Percentiles rank a stretch among this genome's conserved stretches.
These are phyloP conservation scores for Andrographis paniculata DNA, from an alignment of 305 asterid species.

Conservation along the genomic window DNA sequence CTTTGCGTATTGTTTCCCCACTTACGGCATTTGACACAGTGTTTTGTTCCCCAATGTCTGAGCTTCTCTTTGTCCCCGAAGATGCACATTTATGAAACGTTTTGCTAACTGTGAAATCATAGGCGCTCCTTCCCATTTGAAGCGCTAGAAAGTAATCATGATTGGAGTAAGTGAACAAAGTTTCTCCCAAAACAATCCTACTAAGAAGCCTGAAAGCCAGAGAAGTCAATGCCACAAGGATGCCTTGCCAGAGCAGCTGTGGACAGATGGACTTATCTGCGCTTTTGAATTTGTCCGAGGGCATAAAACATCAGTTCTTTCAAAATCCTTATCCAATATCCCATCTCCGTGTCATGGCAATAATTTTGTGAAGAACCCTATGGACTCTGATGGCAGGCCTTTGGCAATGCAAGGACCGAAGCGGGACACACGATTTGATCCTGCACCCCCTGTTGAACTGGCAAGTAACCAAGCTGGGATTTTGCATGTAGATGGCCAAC, in stretches of 20 bases:
- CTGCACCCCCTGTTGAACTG: slow-evolving; percentile 35
- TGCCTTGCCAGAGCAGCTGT: slow-evolving; percentile 51
- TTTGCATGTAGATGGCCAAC: slow-evolving; percentile 27
- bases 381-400: slow-evolving; percentile 22
- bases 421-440: slow-evolving; percentile 24
- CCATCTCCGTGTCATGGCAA: slow-evolving; percentile 27
- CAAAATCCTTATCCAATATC: slow-evolving; percentile 31
- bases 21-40: no score
- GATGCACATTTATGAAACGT: background rate
- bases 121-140: slow-evolving; percentile 13
- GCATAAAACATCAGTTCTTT: slow-evolving; percentile 27
- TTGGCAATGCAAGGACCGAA: slow-evolving; percentile 21
- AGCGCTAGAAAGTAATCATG: slow-evolving; percentile 25
- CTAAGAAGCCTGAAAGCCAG: slow-evolving; percentile 36
- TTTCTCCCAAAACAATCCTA: slow-evolving; percentile 27
- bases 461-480: slow-evolving; percentile 25
- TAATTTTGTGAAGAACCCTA: slow-evolving; percentile 21
- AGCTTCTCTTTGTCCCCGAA: no score
- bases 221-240: slow-evolving; percentile 44
- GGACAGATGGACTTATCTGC: slow-evolving; percentile 89
- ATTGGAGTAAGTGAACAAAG: slow-evolving; percentile 32
- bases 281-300: slow-evolving; percentile 74
- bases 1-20: no score
- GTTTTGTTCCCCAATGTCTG: no score
- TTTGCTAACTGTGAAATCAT: slow-evolving; percentile 3